Conservation (phyloP, 129 eudicot species). For the Ambrosia trifida region DNA sequence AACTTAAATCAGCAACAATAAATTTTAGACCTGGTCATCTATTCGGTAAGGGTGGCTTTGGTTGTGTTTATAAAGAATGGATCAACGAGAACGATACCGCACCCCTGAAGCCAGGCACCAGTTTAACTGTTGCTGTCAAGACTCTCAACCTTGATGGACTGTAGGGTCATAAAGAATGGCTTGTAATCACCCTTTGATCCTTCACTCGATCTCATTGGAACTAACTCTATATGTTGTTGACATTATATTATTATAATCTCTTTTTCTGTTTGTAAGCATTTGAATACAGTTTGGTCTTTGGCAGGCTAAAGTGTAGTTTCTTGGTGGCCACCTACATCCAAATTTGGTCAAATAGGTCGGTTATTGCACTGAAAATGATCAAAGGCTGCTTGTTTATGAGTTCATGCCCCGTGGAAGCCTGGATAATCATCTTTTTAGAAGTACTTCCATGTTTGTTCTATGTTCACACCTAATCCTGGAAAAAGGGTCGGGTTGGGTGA, state of each 20-base stretch:
- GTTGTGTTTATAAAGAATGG: conserved; percentile 97
- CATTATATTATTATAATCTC: background rate
- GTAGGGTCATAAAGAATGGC: conserved; percentile 99
- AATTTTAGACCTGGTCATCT: conserved; percentile 86
- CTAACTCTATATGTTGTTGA: background rate
- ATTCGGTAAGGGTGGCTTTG: conserved; percentile 96
- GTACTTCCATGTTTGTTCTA: conserved; percentile 29
- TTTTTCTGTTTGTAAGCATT: background rate
- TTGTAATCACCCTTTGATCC: conserved; percentile 42
- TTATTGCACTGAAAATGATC: conserved; percentile 90
- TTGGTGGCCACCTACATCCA: conserved; percentile 91
- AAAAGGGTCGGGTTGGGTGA: no score
- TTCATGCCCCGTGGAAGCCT: conserved; percentile 97
- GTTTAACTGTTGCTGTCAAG: no score
- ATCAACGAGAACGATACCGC: conserved; percentile 71
- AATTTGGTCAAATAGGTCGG: conserved; percentile 90
- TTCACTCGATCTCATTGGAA: background rate
- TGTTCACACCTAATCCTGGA: background rate
- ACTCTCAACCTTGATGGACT: conserved; percentile 95
- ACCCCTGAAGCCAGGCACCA: no score
- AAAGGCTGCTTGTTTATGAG: conserved; percentile 93
- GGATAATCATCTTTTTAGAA: no score
- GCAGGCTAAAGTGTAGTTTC: conserved; percentile 89
- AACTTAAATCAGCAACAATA: conserved; percentile 80
- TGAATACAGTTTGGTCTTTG: background rate